Evolutionary conservation across 2,329 filamentous ascomycete genomes (phyloP).

Genomic region (Calycina marina): DNA sequence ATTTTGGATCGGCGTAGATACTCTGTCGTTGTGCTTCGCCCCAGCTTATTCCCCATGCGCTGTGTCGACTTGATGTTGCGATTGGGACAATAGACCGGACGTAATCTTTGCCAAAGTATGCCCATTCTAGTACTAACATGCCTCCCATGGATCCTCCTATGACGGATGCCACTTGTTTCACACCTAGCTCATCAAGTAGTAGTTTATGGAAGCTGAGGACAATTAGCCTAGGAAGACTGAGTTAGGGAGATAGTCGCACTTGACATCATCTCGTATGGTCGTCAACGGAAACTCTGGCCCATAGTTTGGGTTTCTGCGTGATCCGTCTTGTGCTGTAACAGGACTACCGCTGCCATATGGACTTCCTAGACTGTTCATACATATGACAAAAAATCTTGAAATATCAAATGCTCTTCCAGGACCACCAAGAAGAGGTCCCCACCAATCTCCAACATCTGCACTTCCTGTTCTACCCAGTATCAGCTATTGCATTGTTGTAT

Average conservation of each 20-base stretch:
- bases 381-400: constrained; percentile 72
- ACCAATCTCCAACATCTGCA: constrained; percentile 77
- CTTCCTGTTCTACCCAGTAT: constrained; percentile 64
- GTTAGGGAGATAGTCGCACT: constrained; percentile 37
- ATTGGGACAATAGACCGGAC: constrained; percentile 71
- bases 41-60: constrained; percentile 85
- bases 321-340: constrained; percentile 75
- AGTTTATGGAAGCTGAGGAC: constrained; percentile 57
- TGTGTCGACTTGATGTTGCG: constrained; percentile 71
- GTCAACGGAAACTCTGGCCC: constrained; percentile 94
- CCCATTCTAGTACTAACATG: constrained; percentile 85
- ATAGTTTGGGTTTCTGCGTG: constrained; percentile 60
- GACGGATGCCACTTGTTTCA: constrained; percentile 63
- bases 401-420: constrained; percentile 68
- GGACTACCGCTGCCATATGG: constrained; percentile 81
- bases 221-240: neutral
- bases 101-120: constrained; percentile 79
- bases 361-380: constrained; percentile 73
- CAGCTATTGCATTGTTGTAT: too few species aligned
- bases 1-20: constrained; percentile 97
- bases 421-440: constrained; percentile 69
- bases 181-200: constrained; percentile 65
- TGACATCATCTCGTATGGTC: constrained; percentile 89
- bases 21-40: constrained; percentile 78
- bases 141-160: constrained; percentile 77